Conservation (phyloP, 163 green algal genomes). For the Scenedesmus sp. region DNA sequence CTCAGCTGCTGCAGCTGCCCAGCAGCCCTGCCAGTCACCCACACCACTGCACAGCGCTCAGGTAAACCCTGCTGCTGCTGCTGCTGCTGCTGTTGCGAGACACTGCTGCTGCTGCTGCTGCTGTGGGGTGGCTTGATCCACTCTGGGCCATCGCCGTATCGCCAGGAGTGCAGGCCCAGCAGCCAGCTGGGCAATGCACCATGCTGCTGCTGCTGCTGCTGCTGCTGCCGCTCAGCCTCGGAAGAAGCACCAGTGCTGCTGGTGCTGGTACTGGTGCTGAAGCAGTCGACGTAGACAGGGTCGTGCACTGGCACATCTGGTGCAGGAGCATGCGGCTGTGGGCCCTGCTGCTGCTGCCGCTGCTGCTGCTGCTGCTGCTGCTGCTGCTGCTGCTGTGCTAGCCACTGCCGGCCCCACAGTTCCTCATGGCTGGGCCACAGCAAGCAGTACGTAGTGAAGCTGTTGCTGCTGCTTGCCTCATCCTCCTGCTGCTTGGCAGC, state of each 20-base stretch:
- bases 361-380: slow-evolving; percentile 19
- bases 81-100: neutral
- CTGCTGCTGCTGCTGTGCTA: slow-evolving; percentile 34
- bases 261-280: neutral
- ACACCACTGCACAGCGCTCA: slow-evolving; percentile 60
- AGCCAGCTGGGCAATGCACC: slow-evolving; percentile 48
- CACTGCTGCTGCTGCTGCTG: slow-evolving; percentile 23
- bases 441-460: slow-evolving; percentile 42
- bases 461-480: neutral
- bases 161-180: slow-evolving; percentile 54
- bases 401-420: slow-evolving; percentile 6
- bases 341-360: neutral
- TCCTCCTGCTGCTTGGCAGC: neutral
- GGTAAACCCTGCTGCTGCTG: neutral
- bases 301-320: neutral
- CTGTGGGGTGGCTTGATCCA: slow-evolving; percentile 54
- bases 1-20: slow-evolving; percentile 54
- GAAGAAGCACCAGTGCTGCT: neutral
- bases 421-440: slow-evolving; percentile 38
- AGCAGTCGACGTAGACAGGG: slow-evolving; percentile 23
- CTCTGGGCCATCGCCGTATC: slow-evolving; percentile 55
- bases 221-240: neutral
- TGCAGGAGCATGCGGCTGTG: no score
- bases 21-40: slow-evolving; percentile 69
- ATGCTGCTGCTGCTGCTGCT: slow-evolving; percentile 40